phyloP scores from a whole-genome alignment of 2,329 filamentous ascomycete genomes.

The Fusarium stilboides region DNA sequence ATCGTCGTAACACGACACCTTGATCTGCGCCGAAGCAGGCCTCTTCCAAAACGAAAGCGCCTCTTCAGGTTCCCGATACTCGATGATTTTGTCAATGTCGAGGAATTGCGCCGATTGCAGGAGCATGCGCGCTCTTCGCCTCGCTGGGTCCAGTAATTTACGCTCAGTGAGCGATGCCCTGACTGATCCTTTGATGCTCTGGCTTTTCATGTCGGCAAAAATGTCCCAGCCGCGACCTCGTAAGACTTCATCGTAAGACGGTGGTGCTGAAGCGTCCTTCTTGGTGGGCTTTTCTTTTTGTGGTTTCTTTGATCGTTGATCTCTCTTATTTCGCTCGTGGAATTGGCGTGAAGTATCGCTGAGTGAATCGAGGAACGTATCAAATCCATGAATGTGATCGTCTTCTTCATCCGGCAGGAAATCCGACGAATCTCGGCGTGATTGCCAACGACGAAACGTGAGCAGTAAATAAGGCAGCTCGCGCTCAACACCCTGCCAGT shows the following conservation, averaged over 20 bases:
- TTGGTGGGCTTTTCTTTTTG: background rate
- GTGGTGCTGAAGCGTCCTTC: slow-evolving; percentile 15
- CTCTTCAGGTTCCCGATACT: slow-evolving; percentile 50
- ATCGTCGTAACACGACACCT: slow-evolving; percentile 25
- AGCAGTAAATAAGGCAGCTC: slow-evolving; percentile 56
- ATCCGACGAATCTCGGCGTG: slow-evolving; percentile 23
- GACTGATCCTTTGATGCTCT: slow-evolving; percentile 14
- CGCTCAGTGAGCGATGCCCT: slow-evolving; percentile 26
- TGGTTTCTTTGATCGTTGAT: background rate
- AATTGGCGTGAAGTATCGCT: slow-evolving; percentile 52
- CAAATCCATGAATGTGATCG: slow-evolving; percentile 55
- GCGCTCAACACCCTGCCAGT: slow-evolving; percentile 56
- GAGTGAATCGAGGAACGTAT: slow-evolving; percentile 58
- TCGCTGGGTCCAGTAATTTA: slow-evolving; percentile 7
- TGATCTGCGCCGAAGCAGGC: slow-evolving; percentile 47
- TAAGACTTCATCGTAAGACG: slow-evolving; percentile 45
- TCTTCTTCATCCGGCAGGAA: slow-evolving; percentile 49
- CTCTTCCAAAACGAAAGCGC: slow-evolving; percentile 47
- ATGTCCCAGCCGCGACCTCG: slow-evolving; percentile 43
- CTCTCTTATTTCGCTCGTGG: slow-evolving; percentile 43
- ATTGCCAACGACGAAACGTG: slow-evolving; percentile 55
- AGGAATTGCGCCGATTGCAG: slow-evolving; percentile 55
- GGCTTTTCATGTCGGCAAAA: slow-evolving; percentile 46
- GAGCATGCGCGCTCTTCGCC: slow-evolving; percentile 50
- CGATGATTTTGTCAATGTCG: slow-evolving; percentile 58